Conservation (phyloP, 75 land plant genomes). For the Pinus tabuliformis region DNA sequence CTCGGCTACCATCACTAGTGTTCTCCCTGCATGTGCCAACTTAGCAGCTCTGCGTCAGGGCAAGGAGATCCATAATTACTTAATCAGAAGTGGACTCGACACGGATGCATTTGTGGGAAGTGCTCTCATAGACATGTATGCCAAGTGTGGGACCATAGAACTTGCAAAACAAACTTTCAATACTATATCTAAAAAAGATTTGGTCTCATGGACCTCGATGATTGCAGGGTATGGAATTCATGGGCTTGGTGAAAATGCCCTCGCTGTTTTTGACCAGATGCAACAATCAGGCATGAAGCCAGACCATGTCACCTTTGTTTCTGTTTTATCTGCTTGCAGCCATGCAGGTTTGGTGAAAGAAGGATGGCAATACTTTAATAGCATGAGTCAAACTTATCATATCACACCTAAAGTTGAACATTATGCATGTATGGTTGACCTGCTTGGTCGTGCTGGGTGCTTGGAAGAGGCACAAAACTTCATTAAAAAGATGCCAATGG, state of each 20-base stretch:
- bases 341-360: conserved; percentile 34
- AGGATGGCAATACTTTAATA: conserved; percentile 30
- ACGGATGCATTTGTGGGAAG: neutral
- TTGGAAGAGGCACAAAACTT: conserved; percentile 37
- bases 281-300: conserved; percentile 28
- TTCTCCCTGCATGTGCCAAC: neutral
- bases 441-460: conserved; percentile 50
- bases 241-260: neutral
- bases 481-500: no score
- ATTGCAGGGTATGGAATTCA: neutral
- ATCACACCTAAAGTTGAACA: conserved; percentile 37
- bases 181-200: neutral
- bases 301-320: conserved; percentile 34
- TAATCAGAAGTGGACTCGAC: neutral
- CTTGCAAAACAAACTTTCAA: neutral
- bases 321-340: conserved; percentile 33
- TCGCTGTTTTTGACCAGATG: conserved; percentile 23
- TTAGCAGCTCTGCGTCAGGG: neutral
- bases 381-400: conserved; percentile 26
- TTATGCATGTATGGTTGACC: conserved; percentile 54
- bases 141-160: conserved; percentile 15
- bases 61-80: neutral
- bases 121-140: conserved; percentile 21
- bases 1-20: neutral
- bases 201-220: neutral